phyloP scores from a whole-genome alignment of 345 rosid species.

The Salix caprea region DNA sequence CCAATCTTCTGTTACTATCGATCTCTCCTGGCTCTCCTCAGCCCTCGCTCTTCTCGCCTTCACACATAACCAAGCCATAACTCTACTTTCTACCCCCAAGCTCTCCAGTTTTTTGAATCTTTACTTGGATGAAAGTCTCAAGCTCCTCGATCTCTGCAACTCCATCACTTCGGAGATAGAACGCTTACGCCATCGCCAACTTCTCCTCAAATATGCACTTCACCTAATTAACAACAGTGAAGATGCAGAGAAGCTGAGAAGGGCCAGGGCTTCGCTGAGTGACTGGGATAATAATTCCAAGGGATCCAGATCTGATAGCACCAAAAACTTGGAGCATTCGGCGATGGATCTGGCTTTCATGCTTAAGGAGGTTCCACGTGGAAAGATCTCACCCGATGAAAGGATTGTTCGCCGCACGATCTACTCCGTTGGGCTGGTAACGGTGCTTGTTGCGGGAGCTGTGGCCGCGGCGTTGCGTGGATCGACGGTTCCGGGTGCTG shows the following conservation, averaged over 20 bases:
- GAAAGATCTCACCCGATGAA: neutral
- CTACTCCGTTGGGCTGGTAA: neutral
- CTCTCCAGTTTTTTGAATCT: neutral
- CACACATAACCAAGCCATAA: neutral
- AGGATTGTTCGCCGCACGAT: neutral
- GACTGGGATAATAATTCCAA: neutral
- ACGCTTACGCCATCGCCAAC: neutral
- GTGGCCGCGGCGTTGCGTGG: neutral
- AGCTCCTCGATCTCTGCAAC: neutral
- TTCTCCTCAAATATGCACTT: neutral
- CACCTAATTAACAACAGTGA: neutral
- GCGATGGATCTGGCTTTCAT: neutral
- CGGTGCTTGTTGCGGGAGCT: neutral
- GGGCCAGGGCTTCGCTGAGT: neutral
- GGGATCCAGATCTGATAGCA: neutral
- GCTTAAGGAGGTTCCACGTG: neutral
- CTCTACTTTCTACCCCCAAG: neutral
- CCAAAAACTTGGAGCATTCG: neutral
- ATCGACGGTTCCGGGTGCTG: neutral
- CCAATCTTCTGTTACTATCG: neutral
- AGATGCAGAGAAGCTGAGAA: neutral
- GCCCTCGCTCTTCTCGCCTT: neutral
- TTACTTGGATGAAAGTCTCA: neutral
- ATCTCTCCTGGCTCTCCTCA: neutral
- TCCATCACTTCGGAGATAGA: neutral